These are phyloP conservation scores for Micractinium sp. DNA, from an alignment of 139 green algal genomes.

Conservation along the genomic window DNA sequence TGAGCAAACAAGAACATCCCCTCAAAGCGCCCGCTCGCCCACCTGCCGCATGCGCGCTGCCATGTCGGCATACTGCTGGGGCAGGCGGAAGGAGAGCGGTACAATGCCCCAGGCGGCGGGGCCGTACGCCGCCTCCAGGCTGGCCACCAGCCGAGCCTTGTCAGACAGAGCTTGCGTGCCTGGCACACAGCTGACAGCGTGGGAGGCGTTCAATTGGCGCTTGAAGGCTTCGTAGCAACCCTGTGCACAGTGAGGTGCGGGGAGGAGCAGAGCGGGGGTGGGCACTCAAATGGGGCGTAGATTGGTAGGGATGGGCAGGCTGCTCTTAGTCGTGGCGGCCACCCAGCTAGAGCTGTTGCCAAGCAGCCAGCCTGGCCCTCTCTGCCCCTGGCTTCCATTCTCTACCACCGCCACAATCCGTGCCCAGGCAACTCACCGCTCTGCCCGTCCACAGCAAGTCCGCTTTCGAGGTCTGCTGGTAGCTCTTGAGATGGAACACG, in stretches of 20 bases:
- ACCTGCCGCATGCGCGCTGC: conserved; percentile 11
- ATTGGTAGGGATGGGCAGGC: not conserved
- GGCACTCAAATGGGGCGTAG: not conserved
- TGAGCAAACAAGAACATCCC: no score
- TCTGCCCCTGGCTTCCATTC: no score
- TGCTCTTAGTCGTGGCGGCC: no score
- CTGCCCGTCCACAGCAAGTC: conserved; percentile 61
- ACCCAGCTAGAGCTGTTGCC: not conserved
- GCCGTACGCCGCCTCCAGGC: conserved; percentile 64
- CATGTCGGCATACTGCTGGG: conserved; percentile 57
- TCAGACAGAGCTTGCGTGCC: conserved; percentile 54
- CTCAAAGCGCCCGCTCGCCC: not conserved
- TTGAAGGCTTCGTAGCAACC: conserved; percentile 42
- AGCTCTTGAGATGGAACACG: conserved; percentile 55
- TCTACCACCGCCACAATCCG: not conserved
- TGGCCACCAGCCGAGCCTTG: conserved; percentile 61
- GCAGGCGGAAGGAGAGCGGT: conserved; percentile 66
- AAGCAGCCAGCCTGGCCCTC: not conserved
- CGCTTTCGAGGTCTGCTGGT: conserved; percentile 48
- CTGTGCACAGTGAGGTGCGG: conserved; percentile 20
- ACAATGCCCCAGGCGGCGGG: conserved; percentile 51
- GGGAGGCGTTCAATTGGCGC: conserved; percentile 24
- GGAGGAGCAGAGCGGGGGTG: not conserved
- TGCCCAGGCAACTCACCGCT: conserved; percentile 14
- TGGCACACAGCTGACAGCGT: conserved; percentile 69